A percentile compares a stretch with the other conserved stretches of the same genome.
Evolutionary conservation across 176 grass and related monocot species (phyloP).

Genomic region (sorghum (Sorghum bicolor)): Sorghum_bicolor_NCBIv3 NC_012878.2:50779501-50780000

Average conservation of each 20-base stretch:
- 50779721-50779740: neutral
- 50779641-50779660: neutral
- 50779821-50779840: neutral
- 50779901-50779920: neutral
- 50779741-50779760: neutral
- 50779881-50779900: neutral
- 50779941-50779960: neutral
- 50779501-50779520: slow-evolving; percentile 84
- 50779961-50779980: neutral
- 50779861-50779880: neutral
- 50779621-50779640: slow-evolving; percentile 69
- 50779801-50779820: neutral
- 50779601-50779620: slow-evolving; percentile 98
- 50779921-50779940: neutral
- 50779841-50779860: neutral
- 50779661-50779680: neutral
- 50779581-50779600: slow-evolving; percentile 95
- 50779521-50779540: slow-evolving; percentile 88
- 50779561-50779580: slow-evolving; percentile 89
- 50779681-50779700: neutral
- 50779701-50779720: neutral
- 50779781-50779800: neutral
- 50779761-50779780: neutral
- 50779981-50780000: neutral
- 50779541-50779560: slow-evolving; percentile 86